Evolutionary conservation across 768 basidiomycete genomes (phyloP).

Genomic region (Leccinum sublutescens): DNA sequence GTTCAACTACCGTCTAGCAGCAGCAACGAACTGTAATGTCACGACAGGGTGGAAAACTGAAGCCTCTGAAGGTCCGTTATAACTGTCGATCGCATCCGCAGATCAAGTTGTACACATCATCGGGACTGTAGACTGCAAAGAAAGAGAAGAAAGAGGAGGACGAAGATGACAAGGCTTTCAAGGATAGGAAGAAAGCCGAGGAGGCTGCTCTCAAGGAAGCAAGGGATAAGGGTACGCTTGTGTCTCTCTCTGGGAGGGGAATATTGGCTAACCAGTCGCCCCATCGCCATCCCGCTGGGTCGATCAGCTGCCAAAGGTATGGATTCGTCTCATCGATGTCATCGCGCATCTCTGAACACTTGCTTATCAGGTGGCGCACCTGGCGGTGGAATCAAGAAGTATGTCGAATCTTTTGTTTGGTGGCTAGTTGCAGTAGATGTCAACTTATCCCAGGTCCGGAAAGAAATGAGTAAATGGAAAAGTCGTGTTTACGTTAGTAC

Average conservation of each 20-base stretch:
- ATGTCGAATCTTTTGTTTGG: constrained; percentile 30
- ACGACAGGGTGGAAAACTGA: constrained; percentile 82
- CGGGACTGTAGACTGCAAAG: constrained; percentile 64
- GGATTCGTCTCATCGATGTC: constrained; percentile 2
- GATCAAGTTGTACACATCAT: neutral
- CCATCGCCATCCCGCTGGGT: neutral
- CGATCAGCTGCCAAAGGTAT: constrained; percentile 31
- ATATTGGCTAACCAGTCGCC: neutral
- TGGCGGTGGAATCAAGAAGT: constrained; percentile 86
- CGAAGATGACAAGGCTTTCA: constrained; percentile 71
- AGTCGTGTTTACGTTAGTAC: neutral
- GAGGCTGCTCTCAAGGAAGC: constrained; percentile 71
- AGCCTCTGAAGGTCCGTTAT: constrained; percentile 74
- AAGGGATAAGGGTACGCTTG: constrained; percentile 61
- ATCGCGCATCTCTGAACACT: constrained; percentile 5
- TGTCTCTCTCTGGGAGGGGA: neutral
- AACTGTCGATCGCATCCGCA: neutral
- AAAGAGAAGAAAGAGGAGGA: constrained; percentile 72
- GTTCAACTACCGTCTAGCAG: neutral
- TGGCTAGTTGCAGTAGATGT: constrained; percentile 4
- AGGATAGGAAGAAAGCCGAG: constrained; percentile 75
- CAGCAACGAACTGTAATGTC: constrained; percentile 25
- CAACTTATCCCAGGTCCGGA: constrained; percentile 49
- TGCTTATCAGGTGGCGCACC: constrained; percentile 56
- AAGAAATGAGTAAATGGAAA: constrained; percentile 52